Evolutionary conservation across 2,329 filamentous ascomycete genomes (phyloP).

Genomic region (Aureobasidium sp.): DNA sequence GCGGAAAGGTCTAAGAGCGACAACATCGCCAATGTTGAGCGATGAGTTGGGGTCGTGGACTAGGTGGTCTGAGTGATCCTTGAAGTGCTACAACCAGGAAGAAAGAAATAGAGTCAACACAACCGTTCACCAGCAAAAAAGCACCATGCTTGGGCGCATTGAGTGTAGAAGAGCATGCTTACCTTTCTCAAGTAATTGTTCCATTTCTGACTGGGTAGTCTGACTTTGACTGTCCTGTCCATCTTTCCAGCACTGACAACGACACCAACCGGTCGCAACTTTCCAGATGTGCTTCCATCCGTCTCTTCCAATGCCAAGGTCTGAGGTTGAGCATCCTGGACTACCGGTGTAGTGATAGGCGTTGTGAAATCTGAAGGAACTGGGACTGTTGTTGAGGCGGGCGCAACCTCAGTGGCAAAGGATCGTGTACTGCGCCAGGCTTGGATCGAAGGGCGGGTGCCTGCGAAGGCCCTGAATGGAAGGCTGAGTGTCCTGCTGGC

Average conservation of each 20-base stretch:
- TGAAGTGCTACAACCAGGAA: conserved; percentile 48
- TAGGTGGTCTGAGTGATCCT: conserved; percentile 54
- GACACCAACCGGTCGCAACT: conserved; percentile 41
- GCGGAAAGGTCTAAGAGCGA: conserved; percentile 62
- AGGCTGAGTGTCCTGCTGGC: neutral
- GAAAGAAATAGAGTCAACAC: neutral
- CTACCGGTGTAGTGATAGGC: neutral
- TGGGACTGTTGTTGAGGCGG: neutral
- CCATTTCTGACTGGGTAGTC: conserved; percentile 62
- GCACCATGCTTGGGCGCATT: neutral
- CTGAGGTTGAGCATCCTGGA: neutral
- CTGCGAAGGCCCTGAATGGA: conserved; percentile 2
- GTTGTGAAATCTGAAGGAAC: neutral
- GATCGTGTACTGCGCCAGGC: conserved; percentile 10
- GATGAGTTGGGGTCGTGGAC: conserved; percentile 73
- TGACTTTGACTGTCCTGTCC: conserved; percentile 71
- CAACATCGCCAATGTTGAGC: conserved; percentile 64
- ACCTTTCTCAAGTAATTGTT: conserved; percentile 67
- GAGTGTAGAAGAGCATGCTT: neutral
- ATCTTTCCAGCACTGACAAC: conserved; percentile 72
- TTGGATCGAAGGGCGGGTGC: conserved; percentile 10
- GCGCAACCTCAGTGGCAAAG: conserved; percentile 6
- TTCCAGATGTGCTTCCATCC: neutral
- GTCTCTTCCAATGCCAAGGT: neutral
- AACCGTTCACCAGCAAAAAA: neutral